A percentile compares a stretch with the other conserved stretches of the same genome.
These are phyloP conservation scores for Fusarium tjaetaba DNA, from an alignment of 2,329 filamentous ascomycete genomes.

Conservation along the genomic window DNA sequence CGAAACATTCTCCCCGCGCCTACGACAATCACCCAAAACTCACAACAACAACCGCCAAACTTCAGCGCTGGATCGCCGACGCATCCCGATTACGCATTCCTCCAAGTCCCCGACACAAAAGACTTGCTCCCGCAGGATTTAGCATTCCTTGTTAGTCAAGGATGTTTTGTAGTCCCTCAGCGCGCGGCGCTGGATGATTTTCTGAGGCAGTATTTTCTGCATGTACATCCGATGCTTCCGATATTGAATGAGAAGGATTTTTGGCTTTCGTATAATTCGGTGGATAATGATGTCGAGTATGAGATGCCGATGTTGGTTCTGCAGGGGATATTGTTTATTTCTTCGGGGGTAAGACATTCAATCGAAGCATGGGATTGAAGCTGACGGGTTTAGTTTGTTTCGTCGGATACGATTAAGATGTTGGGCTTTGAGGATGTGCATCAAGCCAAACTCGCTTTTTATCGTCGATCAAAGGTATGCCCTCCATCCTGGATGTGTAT, in stretches of 20 bases:
- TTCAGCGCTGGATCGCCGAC: not conserved
- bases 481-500: too few species aligned
- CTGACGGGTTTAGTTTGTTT: constrained; percentile 30
- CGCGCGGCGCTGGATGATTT: constrained; percentile 41
- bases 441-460: constrained; percentile 40
- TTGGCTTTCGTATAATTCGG: constrained; percentile 37
- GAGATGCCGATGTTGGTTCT: constrained; percentile 37
- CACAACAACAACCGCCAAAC: not conserved
- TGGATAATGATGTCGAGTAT: not conserved
- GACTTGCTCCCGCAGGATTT: constrained; percentile 38
- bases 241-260: constrained; percentile 41
- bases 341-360: constrained; percentile 22
- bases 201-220: constrained; percentile 43
- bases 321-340: constrained; percentile 39
- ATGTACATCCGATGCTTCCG: constrained; percentile 45
- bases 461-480: constrained; percentile 31
- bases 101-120: constrained; percentile 34
- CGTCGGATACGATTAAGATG: constrained; percentile 26
- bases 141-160: constrained; percentile 39
- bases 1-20: not conserved
- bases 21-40: not conserved
- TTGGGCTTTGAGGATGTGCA: constrained; percentile 38
- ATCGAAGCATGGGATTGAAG: accelerated
- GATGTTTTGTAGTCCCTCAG: constrained; percentile 41
- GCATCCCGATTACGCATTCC: constrained; percentile 37